Conservation (phyloP, 805 yeast species). For the Tetrapisispora fleetii region DNA sequence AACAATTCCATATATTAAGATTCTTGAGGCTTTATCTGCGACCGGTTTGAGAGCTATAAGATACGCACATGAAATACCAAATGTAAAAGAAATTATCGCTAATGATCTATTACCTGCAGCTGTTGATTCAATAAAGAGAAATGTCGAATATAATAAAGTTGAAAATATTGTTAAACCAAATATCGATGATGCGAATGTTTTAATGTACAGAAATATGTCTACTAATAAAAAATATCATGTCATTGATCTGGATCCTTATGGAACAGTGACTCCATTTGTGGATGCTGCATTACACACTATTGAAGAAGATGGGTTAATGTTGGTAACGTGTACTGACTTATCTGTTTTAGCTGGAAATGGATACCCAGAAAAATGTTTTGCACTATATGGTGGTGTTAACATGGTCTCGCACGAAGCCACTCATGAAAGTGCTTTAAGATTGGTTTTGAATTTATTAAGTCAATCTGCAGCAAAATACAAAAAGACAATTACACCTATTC, state of each 20-base stretch:
- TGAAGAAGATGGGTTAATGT: conserved; percentile 72
- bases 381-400: conserved; percentile 88
- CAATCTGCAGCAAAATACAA: conserved; percentile 84
- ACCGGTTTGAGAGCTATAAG: conserved; percentile 91
- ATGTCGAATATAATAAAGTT: conserved; percentile 58
- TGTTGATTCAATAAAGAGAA: conserved; percentile 66
- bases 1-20: conserved; percentile 42
- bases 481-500: conserved; percentile 74
- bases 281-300: conserved; percentile 83
- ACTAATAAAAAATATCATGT: conserved; percentile 55
- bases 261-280: conserved; percentile 91
- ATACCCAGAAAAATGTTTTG: conserved; percentile 94
- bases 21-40: conserved; percentile 88
- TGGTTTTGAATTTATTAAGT: conserved; percentile 68
- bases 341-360: conserved; percentile 94
- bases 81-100: conserved; percentile 65
- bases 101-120: conserved; percentile 85
- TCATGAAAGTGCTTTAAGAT: conserved; percentile 86
- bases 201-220: conserved; percentile 47
- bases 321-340: conserved; percentile 93
- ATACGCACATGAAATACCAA: conserved; percentile 84
- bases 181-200: conserved; percentile 83
- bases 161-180: conserved; percentile 49
- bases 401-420: conserved; percentile 69
- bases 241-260: conserved; percentile 93